Evolutionary conservation across 129 eudicot species (phyloP).

Genomic region (carrot (Daucus carota)): DH1_v3.0 NC_030385.2:1434001-1434500

Average conservation of each 20-base stretch:
- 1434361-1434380: conserved; percentile 99
- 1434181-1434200: neutral
- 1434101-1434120: neutral
- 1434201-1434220: neutral
- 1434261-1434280: neutral
- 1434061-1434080: neutral
- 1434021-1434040: neutral
- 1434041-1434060: neutral
- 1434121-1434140: neutral
- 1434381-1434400: neutral
- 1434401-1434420: neutral
- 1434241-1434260: neutral
- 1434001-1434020: neutral
- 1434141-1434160: neutral
- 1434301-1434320: neutral
- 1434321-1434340: conserved; percentile 79
- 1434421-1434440: neutral
- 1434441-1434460: neutral
- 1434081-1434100: neutral
- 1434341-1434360: conserved; percentile 97
- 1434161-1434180: neutral
- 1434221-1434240: neutral
- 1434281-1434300: neutral
- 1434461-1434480: neutral
- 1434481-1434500: neutral